These are phyloP conservation scores for Fraxinus platypoda DNA, from an alignment of 305 asterid species.

Conservation along the genomic window DNA sequence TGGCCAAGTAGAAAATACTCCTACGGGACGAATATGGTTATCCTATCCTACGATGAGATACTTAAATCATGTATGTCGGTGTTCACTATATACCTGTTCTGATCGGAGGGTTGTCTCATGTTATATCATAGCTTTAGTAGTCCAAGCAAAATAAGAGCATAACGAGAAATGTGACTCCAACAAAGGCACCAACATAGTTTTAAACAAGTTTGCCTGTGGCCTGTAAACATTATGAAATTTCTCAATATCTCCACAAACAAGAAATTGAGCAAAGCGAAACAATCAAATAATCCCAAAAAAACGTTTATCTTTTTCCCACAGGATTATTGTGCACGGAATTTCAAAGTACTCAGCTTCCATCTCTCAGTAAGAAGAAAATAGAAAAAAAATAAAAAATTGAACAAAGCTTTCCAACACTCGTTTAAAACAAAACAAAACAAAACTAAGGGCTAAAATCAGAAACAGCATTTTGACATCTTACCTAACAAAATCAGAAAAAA, in stretches of 20 bases:
- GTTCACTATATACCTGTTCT: background rate
- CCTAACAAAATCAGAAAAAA: constrained; percentile 52
- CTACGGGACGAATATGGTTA: background rate
- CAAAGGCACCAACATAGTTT: background rate
- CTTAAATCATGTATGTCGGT: background rate
- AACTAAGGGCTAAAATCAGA: constrained; percentile 11
- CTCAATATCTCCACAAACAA: background rate
- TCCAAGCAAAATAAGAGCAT: background rate
- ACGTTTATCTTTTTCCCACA: background rate
- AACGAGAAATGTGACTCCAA: background rate
- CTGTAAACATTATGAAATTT: background rate
- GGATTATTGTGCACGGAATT: background rate
- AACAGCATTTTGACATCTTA: constrained; percentile 13
- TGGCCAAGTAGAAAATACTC: background rate
- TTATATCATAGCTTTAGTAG: background rate
- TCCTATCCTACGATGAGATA: background rate
- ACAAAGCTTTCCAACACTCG: background rate
- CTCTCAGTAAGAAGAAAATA: background rate
- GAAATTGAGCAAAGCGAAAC: constrained; percentile 3
- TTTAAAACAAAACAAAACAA: background rate
- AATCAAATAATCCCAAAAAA: background rate
- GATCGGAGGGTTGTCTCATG: background rate
- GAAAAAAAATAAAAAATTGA: background rate
- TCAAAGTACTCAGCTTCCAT: background rate
- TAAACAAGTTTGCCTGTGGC: background rate